Conservation (phyloP, 768 basidiomycete species). For the Pisolithus albus region DNA sequence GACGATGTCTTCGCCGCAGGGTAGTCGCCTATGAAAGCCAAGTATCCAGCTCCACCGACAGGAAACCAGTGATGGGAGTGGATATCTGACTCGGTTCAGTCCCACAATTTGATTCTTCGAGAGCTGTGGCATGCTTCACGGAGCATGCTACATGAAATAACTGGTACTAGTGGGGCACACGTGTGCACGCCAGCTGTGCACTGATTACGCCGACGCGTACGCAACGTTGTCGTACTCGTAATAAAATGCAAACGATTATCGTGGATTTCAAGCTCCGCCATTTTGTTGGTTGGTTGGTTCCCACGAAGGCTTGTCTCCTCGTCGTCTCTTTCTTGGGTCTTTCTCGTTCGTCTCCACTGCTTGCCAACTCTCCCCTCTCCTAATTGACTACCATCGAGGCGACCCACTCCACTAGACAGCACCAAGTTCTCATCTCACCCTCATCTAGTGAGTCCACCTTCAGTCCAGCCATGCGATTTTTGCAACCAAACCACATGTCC, state of each 20-base stretch:
- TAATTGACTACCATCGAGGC: conserved; percentile 7
- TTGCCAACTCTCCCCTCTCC: conserved; percentile 19
- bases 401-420: conserved; percentile 10
- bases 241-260: conserved; percentile 9
- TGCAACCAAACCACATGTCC: conserved; percentile 9
- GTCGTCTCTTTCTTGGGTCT: conserved; percentile 23
- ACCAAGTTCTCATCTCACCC: conserved; percentile 3
- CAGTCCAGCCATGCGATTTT: background rate
- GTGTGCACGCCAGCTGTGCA: background rate
- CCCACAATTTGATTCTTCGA: no score
- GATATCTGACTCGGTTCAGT: no score
- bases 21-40: no score
- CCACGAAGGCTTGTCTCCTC: conserved; percentile 37
- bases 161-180: background rate
- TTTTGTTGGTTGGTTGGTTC: conserved; percentile 20
- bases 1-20: no score
- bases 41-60: no score
- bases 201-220: background rate
- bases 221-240: background rate
- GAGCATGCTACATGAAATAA: no score
- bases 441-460: conserved; percentile 21
- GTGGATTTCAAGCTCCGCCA: conserved; percentile 43
- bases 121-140: no score
- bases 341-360: conserved; percentile 12
- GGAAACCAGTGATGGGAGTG: no score